Evolutionary conservation across 345 rosid genomes (phyloP).

Genomic region (Cardamine resedifolia): DNA sequence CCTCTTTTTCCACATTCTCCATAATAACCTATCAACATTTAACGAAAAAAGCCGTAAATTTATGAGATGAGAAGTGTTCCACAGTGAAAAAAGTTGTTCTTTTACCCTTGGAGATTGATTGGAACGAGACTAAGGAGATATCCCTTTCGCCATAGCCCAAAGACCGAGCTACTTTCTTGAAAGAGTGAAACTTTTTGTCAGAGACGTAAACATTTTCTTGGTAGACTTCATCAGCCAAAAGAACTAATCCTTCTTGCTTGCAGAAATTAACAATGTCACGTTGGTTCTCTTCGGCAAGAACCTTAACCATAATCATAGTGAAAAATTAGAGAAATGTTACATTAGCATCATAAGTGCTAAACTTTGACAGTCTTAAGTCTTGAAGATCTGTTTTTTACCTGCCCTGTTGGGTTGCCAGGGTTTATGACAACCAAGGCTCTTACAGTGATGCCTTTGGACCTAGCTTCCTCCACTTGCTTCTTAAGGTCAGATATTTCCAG

Average conservation of each 20-base stretch:
- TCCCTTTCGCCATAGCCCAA: slow-evolving; percentile 75
- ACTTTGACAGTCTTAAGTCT: not conserved
- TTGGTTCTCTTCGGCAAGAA: slow-evolving; percentile 85
- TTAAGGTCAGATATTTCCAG: slow-evolving; percentile 73
- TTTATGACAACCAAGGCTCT: slow-evolving; percentile 86
- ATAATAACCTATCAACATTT: slow-evolving; percentile 57
- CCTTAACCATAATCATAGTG: slow-evolving; percentile 43
- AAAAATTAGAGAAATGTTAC: not conserved
- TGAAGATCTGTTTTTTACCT: slow-evolving; percentile 43
- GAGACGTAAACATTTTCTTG: slow-evolving; percentile 86
- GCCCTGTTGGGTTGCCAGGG: slow-evolving; percentile 94
- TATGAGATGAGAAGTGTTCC: not conserved
- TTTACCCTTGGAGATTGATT: slow-evolving; percentile 86
- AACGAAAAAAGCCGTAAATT: not conserved
- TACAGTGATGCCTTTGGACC: slow-evolving; percentile 62
- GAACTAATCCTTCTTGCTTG: slow-evolving; percentile 87
- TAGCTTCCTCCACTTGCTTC: slow-evolving; percentile 72
- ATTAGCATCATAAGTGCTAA: not conserved
- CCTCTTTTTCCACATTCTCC: slow-evolving; percentile 99
- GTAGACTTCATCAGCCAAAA: slow-evolving; percentile 91
- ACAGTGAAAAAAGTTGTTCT: not conserved
- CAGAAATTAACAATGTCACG: slow-evolving; percentile 71
- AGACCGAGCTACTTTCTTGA: slow-evolving; percentile 77
- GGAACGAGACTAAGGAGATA: slow-evolving; percentile 71
- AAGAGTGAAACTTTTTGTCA: slow-evolving; percentile 80